Conservation (phyloP, 345 rosid genomes). For the Boechera retrofracta region DNA sequence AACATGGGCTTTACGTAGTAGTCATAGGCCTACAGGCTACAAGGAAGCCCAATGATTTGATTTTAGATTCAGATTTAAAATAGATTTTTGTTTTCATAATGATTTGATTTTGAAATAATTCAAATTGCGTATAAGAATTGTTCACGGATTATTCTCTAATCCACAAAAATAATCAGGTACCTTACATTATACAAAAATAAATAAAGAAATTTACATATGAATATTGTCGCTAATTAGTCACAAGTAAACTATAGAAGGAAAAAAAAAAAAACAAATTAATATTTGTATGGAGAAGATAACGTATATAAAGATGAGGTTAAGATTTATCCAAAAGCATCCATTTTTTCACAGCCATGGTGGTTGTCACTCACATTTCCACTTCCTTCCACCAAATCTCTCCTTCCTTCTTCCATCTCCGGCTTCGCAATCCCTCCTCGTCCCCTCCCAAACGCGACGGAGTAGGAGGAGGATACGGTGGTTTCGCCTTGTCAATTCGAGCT, state of each 20-base stretch:
- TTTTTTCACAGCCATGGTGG: constrained; percentile 54
- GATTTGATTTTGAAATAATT: too few relatives aligned
- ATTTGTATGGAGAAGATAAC: constrained; percentile 46
- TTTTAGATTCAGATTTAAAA: too few relatives aligned
- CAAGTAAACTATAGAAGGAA: too few relatives aligned
- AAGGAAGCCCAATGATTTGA: not conserved
- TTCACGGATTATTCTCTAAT: not conserved
- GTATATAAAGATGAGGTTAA: constrained; percentile 55
- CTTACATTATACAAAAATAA: too few relatives aligned
- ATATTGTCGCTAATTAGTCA: too few relatives aligned
- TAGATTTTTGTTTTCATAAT: too few relatives aligned
- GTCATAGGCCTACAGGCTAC: not conserved
- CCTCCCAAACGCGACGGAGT: constrained; percentile 40
- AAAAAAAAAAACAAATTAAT: too few relatives aligned
- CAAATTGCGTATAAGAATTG: too few relatives aligned
- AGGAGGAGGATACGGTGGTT: not conserved
- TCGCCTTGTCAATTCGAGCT: constrained; percentile 54
- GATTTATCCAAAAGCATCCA: constrained; percentile 16
- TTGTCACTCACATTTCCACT: constrained; percentile 50
- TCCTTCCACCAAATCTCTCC: constrained; percentile 63
- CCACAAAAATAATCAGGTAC: not conserved
- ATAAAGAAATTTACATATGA: too few relatives aligned
- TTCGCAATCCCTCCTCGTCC: constrained; percentile 36
- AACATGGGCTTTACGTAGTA: not conserved
- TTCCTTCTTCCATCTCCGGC: constrained; percentile 54